Base-by-base conservation (phyloP, 371 early-diverging fungal species). In the Gilbertella persicaria region DNA sequence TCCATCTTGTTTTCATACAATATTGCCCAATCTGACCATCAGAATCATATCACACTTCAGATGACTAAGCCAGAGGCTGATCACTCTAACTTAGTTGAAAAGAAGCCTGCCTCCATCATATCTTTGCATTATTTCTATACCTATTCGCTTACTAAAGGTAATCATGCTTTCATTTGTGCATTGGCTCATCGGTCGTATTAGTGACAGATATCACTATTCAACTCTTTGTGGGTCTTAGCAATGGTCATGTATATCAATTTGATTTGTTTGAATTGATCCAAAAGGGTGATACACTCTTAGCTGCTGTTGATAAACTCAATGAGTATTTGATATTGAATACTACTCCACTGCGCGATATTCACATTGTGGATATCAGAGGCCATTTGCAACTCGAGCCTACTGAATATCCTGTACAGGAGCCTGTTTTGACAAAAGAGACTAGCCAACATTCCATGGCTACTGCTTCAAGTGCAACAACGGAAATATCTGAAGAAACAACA, bases 161-260 rank as follows among this genome's bases (percentile, higher is more conserved):
- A 5, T 23, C 16, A 4, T 23, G n/a, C n/a, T n/a, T n/a, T n/a
- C n/a, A n/a, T n/a, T n/a, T n/a, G n/a, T n/a, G n/a, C n/a, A n/a
- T n/a, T n/a, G n/a, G n/a, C n/a, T n/a, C n/a, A n/a, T n/a, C n/a
- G n/a, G n/a, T n/a, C n/a, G n/a, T n/a, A 35, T 26, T 26, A 64
- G 60, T 60, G 25, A 53, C 25, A 28, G 44, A 39, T 6, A 38
- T 44, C 12, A 42, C 57, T n/a, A 50, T 53, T 14, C 66, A 62
- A 17, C 48, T 73, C 0, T 63, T 50, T 45, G 51, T 67, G 45
- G 63, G 68, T 29, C 28, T 67, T 5, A 62, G 59, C 17, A 73
- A 70, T 45, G 74, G 74, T 16, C 50, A 57, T 42, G 30, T 65
- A 37, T 70, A 70, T 49, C 71, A 73, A 23, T 62, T 64, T 35